Evolutionary conservation across 768 basidiomycete species (phyloP), one percentile per base, ranked within the genome.

Genomic region (Amanita phalloides): DNA sequence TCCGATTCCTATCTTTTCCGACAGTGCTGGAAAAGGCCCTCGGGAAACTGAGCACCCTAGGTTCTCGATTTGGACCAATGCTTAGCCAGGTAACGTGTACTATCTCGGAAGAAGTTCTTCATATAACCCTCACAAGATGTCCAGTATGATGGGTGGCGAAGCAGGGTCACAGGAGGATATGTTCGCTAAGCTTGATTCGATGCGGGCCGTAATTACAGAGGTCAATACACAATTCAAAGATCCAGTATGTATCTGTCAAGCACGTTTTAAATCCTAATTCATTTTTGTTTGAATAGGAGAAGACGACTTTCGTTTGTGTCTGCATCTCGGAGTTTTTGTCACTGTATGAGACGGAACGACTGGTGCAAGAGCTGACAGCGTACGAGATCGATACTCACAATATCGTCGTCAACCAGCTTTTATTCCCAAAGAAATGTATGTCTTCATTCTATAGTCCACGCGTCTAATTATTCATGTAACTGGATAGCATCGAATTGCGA

Each of bases 171-270:
- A 96, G 60, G 92, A 97, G 64, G 96, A 99, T 67, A 96, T 98
- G 92, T 97, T 99, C 60, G 90, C 90, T 20, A 97, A 97, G 68
- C 80, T 99, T 3, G 96, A 99, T 54, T 84, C 84, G 33, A 99
- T 99, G 96, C 81, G 93, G 23, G 88, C 83, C 32, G 85, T 97
- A 54, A 98, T 99, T 60, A 96, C 90, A 11, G 96, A 99, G 66
- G 96, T 99, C 50, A 98, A 98, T 75, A 87, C 89, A 1, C 96
- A 99, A 61, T 99, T 99, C 79, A 98, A 97, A 67, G 94, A 99
- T 68, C 92, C 96, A 1, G 92, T 93, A 58, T 52, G 88, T 75
- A 20, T 20, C 20, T 4, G 9, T 44, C 17, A 14, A 39, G 7
- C 26, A 42, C 41, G 32, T 6, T 6, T 25, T 33, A 21, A 17